Evolutionary conservation across 768 basidiomycete species (phyloP), one percentile per base, ranked within the genome.

Genomic region (Lyophyllum semitale): DNA sequence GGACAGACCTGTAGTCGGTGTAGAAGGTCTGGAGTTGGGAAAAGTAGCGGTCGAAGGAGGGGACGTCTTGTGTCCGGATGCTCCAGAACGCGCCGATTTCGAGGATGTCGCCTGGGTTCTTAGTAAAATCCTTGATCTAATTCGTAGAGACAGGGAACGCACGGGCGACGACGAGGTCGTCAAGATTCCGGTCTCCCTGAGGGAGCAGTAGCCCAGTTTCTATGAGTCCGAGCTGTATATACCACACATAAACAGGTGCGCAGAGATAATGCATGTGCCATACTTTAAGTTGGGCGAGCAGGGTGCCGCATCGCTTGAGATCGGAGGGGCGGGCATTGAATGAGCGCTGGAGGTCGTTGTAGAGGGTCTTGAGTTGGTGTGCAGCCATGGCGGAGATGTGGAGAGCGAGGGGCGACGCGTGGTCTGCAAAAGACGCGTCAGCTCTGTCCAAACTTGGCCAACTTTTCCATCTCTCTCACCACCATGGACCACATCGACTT

Each of bases 1-100:
- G 33, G 1, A 61, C 61, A 38, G 47, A 88, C 91, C 84, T 82
- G 70, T 87, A 90, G 70, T 95, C 91, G 45, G 85, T 86, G 75
- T 96, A 97, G 76, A 93, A 96, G 0, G 88, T 86, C 63, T 91
- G 87, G 4, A 97, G 79, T 72, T 96, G 93, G 15, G 92, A 87
- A 69, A 95, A 93, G 71, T 97, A 98, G 60, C 95, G 85, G 72
- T 96, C 93, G 68, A 98, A 99, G 0, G 93, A 89, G 50, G 95
- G 90, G 20, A 95, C 84, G 69, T 96, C 93, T 66, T 84, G 84
- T 59, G 87, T 82, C 35, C 93, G 84, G 70, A 98, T 90, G 59
- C 95, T 94, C 79, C 91, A 91, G 77, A 95, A 88, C 17, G 95
- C 93, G 50, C 95, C 96, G 63, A 98, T 88, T 77, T 98, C 96